Conservation (phyloP, 805 yeast species). For the Suhomyces canberraensis region DNA sequence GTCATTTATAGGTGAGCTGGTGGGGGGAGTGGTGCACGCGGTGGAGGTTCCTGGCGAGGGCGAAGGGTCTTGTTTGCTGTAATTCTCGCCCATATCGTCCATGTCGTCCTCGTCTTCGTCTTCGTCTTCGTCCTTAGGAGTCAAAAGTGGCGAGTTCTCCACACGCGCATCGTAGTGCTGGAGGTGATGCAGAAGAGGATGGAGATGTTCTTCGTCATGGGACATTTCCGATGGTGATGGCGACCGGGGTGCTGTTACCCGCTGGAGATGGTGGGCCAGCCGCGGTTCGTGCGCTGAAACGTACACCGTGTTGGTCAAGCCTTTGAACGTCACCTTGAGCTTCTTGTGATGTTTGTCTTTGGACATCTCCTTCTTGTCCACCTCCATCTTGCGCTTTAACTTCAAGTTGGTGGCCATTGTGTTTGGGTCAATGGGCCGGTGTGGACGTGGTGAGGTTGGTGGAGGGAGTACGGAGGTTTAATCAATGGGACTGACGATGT, state of each 20-base stretch:
- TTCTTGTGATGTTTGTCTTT: slow-evolving; percentile 19
- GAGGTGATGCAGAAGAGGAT: slow-evolving; percentile 2
- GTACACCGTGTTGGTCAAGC: slow-evolving; percentile 5
- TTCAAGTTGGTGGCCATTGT: slow-evolving; percentile 36
- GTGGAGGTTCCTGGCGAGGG: slow-evolving; percentile 4
- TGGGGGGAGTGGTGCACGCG: slow-evolving; percentile 6
- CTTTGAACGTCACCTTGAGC: slow-evolving; percentile 16
- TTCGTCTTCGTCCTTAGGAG: slow-evolving; percentile 42
- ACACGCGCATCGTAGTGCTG: slow-evolving; percentile 20
- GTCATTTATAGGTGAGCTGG: slow-evolving; percentile 8
- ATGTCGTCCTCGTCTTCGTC: no score
- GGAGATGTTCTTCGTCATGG: slow-evolving; percentile 14
- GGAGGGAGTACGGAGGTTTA: not conserved
- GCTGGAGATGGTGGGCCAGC: slow-evolving; percentile 6
- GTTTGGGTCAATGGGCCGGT: not conserved
- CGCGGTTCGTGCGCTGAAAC: slow-evolving; percentile 4
- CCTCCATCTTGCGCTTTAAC: slow-evolving; percentile 29
- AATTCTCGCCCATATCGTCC: slow-evolving; percentile 11
- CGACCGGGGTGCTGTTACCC: slow-evolving; percentile 8
- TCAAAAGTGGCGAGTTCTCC: slow-evolving; percentile 34
- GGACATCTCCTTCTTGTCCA: slow-evolving; percentile 29
- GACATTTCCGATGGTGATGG: slow-evolving; percentile 25
- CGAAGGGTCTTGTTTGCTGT: slow-evolving; percentile 3
- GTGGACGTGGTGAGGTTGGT: not conserved
- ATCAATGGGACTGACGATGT: not conserved